Percentiles rank a stretch among this genome's conserved stretches.
Evolutionary conservation across 2,329 filamentous ascomycete species (phyloP).

Genomic region (Bimuria novae-zelandiae): DNA sequence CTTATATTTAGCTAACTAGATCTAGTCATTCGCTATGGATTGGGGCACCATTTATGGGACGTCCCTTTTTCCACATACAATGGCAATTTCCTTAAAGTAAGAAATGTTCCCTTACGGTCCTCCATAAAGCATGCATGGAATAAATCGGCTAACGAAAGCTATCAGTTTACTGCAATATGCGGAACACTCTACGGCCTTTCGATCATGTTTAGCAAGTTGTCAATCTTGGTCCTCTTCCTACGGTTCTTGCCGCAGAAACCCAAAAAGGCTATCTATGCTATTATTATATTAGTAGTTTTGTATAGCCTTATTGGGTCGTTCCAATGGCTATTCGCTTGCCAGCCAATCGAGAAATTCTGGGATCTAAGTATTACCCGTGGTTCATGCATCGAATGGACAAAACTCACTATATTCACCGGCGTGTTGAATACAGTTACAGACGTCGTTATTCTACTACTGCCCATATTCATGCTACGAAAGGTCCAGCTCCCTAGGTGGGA

Average conservation of each 20-base stretch:
- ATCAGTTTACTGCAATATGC: not conserved
- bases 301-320: constrained; percentile 12
- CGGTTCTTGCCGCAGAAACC: constrained; percentile 7
- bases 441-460: no score
- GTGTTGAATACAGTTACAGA: no score
- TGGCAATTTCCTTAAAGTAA: constrained; percentile 11
- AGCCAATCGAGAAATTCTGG: not conserved
- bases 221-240: constrained; percentile 10
- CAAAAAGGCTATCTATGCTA: constrained; percentile 7
- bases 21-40: constrained; percentile 10
- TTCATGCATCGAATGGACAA: no score
- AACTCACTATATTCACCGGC: no score
- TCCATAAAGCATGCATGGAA: constrained; percentile 5
- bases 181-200: constrained; percentile 11
- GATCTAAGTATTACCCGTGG: no score
- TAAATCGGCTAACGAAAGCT: constrained; percentile 6
- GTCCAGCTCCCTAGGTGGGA: no score
- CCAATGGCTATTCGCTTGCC: constrained; percentile 6
- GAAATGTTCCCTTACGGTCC: constrained; percentile 1
- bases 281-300: constrained; percentile 4
- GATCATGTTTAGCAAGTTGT: constrained; percentile 11
- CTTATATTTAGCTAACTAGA: not conserved
- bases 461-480: no score
- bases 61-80: constrained; percentile 13
- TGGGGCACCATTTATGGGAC: constrained; percentile 10